A percentile compares a stretch with the other conserved stretches of the same genome.
Evolutionary conservation across 768 basidiomycete species (phyloP).

Genomic region (Amanita jacksonii): DNA sequence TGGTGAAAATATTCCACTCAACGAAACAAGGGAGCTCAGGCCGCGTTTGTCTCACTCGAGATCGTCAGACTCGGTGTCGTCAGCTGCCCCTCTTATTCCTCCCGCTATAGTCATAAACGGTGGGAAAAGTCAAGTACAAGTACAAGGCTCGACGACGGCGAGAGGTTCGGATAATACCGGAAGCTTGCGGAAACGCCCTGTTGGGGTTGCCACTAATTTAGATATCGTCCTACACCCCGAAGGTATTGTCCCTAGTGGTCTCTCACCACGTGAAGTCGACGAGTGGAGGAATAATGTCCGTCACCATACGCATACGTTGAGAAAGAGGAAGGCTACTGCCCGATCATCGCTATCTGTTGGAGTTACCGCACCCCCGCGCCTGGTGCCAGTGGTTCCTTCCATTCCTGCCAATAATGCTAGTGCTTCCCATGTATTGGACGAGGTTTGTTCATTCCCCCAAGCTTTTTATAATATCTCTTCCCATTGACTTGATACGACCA

Average conservation of each 20-base stretch:
- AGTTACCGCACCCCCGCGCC: no score
- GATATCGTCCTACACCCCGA: no score
- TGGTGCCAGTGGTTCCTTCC: background rate
- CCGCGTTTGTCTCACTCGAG: background rate
- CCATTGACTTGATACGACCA: background rate
- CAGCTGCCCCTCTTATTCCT: no score
- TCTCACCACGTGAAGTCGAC: slow-evolving; percentile 1
- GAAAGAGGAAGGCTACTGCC: background rate
- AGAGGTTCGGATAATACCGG: no score
- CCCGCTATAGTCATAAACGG: no score
- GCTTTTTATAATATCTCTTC: no score
- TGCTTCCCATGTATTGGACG: slow-evolving; percentile 3
- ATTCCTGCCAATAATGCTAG: background rate
- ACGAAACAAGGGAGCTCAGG: no score
- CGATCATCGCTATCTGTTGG: background rate
- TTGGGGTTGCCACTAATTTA: no score
- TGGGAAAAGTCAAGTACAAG: no score
- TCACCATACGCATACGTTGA: background rate
- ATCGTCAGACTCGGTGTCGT: background rate
- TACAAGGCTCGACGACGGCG: no score
- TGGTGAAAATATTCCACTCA: no score
- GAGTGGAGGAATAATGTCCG: slow-evolving; percentile 2
- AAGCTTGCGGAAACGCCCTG: no score
- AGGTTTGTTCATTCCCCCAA: slow-evolving; percentile 1
- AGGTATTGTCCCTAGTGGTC: background rate